phyloP scores from a whole-genome alignment of 2,329 filamentous ascomycete genomes.

The Diplodia seriata region DNA sequence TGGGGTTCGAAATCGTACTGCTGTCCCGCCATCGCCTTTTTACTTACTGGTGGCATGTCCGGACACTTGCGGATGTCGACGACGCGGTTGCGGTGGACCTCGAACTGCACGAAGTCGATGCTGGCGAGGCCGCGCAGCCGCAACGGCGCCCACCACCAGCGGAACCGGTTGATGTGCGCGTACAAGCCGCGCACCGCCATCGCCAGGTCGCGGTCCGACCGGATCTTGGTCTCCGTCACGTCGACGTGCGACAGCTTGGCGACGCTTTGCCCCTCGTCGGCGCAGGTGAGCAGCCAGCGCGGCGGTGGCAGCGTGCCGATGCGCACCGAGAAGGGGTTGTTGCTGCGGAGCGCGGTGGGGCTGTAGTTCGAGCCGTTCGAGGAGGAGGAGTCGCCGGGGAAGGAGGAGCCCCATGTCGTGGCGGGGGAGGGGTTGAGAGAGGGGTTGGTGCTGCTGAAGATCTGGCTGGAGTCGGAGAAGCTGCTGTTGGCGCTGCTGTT shows the following conservation, averaged over 20 bases:
- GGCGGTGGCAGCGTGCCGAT: conserved; percentile 39
- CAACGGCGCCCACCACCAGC: conserved; percentile 42
- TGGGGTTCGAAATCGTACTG: conserved; percentile 49
- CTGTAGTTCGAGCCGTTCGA: conserved; percentile 34
- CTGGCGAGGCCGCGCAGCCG: conserved; percentile 46
- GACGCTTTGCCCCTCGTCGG: conserved; percentile 47
- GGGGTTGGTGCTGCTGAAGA: conserved; percentile 40
- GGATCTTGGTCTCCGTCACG: conserved; percentile 43
- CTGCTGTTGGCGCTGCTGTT: conserved; percentile 38
- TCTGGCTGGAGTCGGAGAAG: conserved; percentile 36
- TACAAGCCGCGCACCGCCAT: conserved; percentile 46
- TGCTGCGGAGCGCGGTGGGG: conserved; percentile 37
- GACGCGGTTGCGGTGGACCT: conserved; percentile 51
- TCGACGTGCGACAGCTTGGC: conserved; percentile 50
- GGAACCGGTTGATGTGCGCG: conserved; percentile 43
- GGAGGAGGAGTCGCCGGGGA: conserved; percentile 36
- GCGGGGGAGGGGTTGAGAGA: conserved; percentile 41
- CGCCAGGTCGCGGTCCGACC: conserved; percentile 47
- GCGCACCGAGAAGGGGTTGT: conserved; percentile 40
- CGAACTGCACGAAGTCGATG: conserved; percentile 50
- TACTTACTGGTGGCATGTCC: conserved; percentile 47
- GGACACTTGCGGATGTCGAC: conserved; percentile 49
- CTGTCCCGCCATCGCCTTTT: conserved; percentile 10
- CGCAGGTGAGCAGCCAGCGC: conserved; percentile 49
- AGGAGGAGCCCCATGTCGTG: conserved; percentile 41